phyloP scores from a whole-genome alignment of 2,329 filamentous ascomycete species.

The Aspergillus floridensis region DNA sequence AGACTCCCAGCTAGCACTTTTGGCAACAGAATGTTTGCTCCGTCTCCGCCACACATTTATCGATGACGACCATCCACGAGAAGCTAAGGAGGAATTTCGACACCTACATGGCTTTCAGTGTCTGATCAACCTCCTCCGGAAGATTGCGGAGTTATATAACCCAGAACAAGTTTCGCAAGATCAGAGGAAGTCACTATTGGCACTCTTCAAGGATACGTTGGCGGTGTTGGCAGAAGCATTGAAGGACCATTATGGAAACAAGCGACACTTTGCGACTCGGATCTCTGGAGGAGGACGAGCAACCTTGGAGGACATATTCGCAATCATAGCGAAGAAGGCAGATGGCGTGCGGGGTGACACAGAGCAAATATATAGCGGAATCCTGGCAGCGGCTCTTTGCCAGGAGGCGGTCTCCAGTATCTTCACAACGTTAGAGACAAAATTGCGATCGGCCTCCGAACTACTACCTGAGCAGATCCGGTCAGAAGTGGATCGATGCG shows the following conservation, averaged over 20 bases:
- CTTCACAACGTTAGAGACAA: conserved; percentile 50
- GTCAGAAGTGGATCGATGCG: conserved; percentile 32
- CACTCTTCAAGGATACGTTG: conserved; percentile 56
- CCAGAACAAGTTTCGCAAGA: conserved; percentile 56
- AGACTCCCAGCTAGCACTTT: conserved; percentile 34
- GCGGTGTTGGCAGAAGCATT: conserved; percentile 72
- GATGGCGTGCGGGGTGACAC: conserved; percentile 49
- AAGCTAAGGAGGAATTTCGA: conserved; percentile 76
- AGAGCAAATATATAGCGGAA: conserved; percentile 78
- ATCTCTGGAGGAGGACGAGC: conserved; percentile 77
- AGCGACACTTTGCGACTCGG: conserved; percentile 76
- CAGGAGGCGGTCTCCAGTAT: conserved; percentile 71
- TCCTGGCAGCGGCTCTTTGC: conserved; percentile 76
- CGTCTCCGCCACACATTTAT: conserved; percentile 65
- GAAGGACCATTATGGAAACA: conserved; percentile 77
- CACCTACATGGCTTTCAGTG: conserved; percentile 75
- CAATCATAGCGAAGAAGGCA: conserved; percentile 63
- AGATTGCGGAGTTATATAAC: conserved; percentile 74
- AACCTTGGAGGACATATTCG: conserved; percentile 67
- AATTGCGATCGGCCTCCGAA: conserved; percentile 18
- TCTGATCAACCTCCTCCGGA: conserved; percentile 66
- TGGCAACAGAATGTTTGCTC: conserved; percentile 57
- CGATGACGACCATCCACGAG: conserved; percentile 49
- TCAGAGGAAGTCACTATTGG: conserved; percentile 65
- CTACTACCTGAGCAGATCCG: conserved; percentile 24